Evolutionary conservation across 345 rosid species (phyloP).

Genomic region (Syzygium aqueum): DNA sequence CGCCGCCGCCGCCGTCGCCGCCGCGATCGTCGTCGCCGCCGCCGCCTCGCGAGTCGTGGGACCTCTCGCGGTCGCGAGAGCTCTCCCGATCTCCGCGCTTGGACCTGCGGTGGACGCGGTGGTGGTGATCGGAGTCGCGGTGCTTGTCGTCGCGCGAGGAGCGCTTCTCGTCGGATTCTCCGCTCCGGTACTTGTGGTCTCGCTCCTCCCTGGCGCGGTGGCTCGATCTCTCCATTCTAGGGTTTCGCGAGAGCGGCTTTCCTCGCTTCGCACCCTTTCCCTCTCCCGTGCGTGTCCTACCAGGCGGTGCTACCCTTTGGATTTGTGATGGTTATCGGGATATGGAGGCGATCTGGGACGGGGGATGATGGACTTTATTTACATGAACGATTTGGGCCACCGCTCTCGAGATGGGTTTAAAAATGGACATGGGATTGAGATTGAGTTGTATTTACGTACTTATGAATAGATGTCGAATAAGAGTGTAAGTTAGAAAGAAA

Average conservation of each 20-base stretch:
- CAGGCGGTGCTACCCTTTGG: not conserved
- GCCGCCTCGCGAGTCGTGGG: constrained; percentile 6
- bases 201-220: not conserved
- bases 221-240: constrained; percentile 3
- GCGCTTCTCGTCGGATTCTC: constrained; percentile 12
- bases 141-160: constrained; percentile 30
- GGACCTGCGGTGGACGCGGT: constrained; percentile 7
- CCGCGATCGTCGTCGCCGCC: not conserved
- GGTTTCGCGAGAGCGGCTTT: not conserved
- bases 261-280: not conserved
- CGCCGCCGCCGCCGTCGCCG: not conserved
- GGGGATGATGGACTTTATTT: not conserved
- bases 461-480: not conserved
- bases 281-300: not conserved
- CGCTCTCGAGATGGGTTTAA: not conserved
- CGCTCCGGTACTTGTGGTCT: not conserved
- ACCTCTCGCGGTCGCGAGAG: constrained; percentile 27
- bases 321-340: not conserved
- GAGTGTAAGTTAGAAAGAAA: not conserved
- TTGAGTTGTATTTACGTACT: not conserved
- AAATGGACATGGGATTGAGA: not conserved
- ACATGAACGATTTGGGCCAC: not conserved
- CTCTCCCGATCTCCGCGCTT: constrained; percentile 30
- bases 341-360: not conserved
- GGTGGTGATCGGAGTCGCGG: constrained; percentile 31